Evolutionary conservation across 2,329 filamentous ascomycete genomes (phyloP).

Genomic region (Xylariales sp.): DNA sequence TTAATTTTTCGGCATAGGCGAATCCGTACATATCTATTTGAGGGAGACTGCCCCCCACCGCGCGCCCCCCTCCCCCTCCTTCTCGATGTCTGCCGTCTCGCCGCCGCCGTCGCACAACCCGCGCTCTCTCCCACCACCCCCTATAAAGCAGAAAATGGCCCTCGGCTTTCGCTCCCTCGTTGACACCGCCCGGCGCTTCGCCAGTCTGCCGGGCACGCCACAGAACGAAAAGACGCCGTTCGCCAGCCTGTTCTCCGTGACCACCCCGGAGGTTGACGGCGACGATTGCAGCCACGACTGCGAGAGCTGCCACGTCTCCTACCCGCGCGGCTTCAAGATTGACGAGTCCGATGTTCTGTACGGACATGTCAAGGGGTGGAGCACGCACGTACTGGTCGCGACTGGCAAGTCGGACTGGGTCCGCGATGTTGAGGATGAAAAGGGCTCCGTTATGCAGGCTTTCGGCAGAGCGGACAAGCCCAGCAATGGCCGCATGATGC

Average conservation of each 20-base stretch:
- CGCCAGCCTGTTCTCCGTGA: slow-evolving; percentile 64
- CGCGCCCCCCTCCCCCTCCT: too few species aligned
- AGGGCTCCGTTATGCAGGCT: slow-evolving; percentile 78
- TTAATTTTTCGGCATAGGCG: too few species aligned
- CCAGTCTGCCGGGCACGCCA: slow-evolving; percentile 2
- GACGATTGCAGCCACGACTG: slow-evolving; percentile 90
- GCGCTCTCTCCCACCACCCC: slow-evolving; percentile 1
- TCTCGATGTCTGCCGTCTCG: too few species aligned
- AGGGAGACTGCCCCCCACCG: too few species aligned
- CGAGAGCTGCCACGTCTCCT: slow-evolving; percentile 71
- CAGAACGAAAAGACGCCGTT: slow-evolving; percentile 22
- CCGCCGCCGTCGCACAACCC: too few species aligned
- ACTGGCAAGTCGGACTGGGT: slow-evolving; percentile 98
- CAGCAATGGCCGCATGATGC: slow-evolving; percentile 72
- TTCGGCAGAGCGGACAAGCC: slow-evolving; percentile 56
- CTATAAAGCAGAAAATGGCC: slow-evolving; percentile 28
- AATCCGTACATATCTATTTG: too few species aligned
- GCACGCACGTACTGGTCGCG: slow-evolving; percentile 83
- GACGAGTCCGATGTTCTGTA: slow-evolving; percentile 78
- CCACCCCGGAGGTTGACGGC: slow-evolving; percentile 73
- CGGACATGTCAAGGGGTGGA: slow-evolving; percentile 81
- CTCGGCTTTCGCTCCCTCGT: slow-evolving; percentile 36
- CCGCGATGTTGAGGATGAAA: slow-evolving; percentile 81
- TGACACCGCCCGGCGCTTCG: slow-evolving; percentile 24
- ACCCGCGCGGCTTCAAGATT: slow-evolving; percentile 68